These are phyloP conservation scores for Phytophthora boehmeriae DNA, from an alignment of 352 stramenopile genomes.

Conservation along the genomic window DNA sequence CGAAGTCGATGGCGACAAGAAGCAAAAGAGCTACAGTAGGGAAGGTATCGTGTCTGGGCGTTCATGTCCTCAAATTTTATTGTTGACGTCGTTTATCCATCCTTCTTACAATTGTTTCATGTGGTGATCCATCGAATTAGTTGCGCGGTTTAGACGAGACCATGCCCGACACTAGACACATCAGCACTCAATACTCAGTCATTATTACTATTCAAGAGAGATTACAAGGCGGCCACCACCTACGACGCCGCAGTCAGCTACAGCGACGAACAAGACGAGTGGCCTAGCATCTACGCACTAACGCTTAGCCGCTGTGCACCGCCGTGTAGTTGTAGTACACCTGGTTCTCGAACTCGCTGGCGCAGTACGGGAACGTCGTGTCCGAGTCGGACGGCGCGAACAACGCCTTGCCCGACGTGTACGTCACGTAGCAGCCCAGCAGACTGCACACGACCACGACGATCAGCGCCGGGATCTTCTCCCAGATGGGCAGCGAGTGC, in stretches of 20 bases:
- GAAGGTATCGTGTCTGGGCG: no score
- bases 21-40: no score
- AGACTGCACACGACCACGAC: slow-evolving; percentile 20
- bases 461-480: slow-evolving; percentile 21
- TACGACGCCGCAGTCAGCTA: neutral
- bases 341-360: slow-evolving; percentile 26
- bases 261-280: neutral
- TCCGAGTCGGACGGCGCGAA: slow-evolving; percentile 23
- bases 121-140: no score
- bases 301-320: slow-evolving; percentile 14
- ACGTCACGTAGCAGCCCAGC: slow-evolving; percentile 25
- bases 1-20: no score
- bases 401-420: slow-evolving; percentile 17
- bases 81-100: no score
- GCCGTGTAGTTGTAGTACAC: slow-evolving; percentile 32
- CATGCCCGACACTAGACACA: no score
- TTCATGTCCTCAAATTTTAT: no score
- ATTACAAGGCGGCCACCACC: slow-evolving; percentile 7
- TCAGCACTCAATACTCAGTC: slow-evolving; percentile 10
- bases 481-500: slow-evolving; percentile 19
- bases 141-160: no score
- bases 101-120: no score
- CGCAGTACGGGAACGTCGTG: slow-evolving; percentile 23
- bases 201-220: slow-evolving; percentile 3
- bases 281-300: neutral